phyloP scores from a whole-genome alignment of 352 stramenopile genomes.

The Phytophthora foliorum region DNA sequence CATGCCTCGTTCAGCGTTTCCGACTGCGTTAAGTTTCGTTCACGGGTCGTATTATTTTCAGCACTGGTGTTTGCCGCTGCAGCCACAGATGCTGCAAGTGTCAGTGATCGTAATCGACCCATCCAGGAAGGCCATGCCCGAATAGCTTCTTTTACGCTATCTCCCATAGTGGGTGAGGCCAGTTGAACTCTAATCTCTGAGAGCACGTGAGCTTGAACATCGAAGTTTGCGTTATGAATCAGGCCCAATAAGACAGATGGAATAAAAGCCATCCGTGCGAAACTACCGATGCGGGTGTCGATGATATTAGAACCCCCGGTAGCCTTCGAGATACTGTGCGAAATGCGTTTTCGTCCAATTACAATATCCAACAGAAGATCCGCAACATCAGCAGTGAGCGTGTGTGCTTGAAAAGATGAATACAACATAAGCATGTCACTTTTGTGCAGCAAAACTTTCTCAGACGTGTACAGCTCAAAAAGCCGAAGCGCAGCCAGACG shows the following conservation, averaged over 20 bases:
- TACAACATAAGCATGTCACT: slow-evolving; percentile 75
- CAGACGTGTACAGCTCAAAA: slow-evolving; percentile 77
- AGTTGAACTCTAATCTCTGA: slow-evolving; percentile 65
- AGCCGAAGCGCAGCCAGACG: slow-evolving; percentile 69
- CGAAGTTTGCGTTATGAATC: slow-evolving; percentile 51
- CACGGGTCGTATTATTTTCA: slow-evolving; percentile 11
- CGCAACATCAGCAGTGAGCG: slow-evolving; percentile 51
- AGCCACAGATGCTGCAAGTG: slow-evolving; percentile 28
- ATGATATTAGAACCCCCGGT: not conserved
- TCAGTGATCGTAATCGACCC: slow-evolving; percentile 53
- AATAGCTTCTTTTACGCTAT: slow-evolving; percentile 74
- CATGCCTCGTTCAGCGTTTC: slow-evolving; percentile 67
- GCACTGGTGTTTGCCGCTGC: slow-evolving; percentile 13
- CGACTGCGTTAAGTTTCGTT: slow-evolving; percentile 34
- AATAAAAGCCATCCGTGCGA: slow-evolving; percentile 64
- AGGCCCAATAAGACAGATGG: slow-evolving; percentile 66
- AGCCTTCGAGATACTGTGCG: slow-evolving; percentile 18
- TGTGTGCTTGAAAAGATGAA: slow-evolving; percentile 58
- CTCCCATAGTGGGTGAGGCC: slow-evolving; percentile 49
- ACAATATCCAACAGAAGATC: slow-evolving; percentile 74
- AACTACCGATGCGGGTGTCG: slow-evolving; percentile 48
- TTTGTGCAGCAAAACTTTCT: slow-evolving; percentile 68
- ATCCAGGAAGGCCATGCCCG: slow-evolving; percentile 81
- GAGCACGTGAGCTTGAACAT: slow-evolving; percentile 64
- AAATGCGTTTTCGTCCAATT: slow-evolving; percentile 55